Percentiles rank a stretch among this genome's conserved stretches.
Conservation (phyloP, 1,139 yeast genomes). For the Meyerozyma carpophila region DNA sequence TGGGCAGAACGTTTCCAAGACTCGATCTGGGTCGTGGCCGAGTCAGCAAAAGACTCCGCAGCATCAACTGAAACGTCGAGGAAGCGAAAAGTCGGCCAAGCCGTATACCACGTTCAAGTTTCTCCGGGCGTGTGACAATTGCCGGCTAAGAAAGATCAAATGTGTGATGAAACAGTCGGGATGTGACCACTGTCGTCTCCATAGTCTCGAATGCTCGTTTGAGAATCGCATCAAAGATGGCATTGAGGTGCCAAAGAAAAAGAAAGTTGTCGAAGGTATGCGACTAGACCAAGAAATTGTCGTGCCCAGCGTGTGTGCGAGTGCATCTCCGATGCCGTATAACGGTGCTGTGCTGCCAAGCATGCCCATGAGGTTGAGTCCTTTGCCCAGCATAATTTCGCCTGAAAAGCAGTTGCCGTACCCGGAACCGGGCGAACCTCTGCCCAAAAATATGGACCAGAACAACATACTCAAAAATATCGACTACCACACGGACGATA, state of each 20-base stretch:
- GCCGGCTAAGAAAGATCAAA: background rate
- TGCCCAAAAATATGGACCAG: background rate
- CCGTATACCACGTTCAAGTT: conserved; percentile 1
- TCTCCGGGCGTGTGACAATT: conserved; percentile 1
- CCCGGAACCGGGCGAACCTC: too few relatives aligned
- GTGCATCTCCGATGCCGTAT: too few relatives aligned
- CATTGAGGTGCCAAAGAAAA: background rate
- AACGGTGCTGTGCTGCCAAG: too few relatives aligned
- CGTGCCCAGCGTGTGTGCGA: background rate
- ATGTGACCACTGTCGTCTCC: background rate
- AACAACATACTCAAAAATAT: too few relatives aligned
- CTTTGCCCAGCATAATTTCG: too few relatives aligned
- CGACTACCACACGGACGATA: too few relatives aligned
- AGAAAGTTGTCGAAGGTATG: background rate
- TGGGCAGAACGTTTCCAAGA: background rate
- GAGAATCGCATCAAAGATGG: background rate
- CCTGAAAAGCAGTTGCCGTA: too few relatives aligned
- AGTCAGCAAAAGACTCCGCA: background rate
- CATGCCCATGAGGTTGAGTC: too few relatives aligned
- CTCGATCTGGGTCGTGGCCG: background rate
- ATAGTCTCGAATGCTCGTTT: background rate
- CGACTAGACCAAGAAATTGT: background rate
- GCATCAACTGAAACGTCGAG: background rate
- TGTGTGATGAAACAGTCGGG: background rate
- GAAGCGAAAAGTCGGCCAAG: background rate